Base-by-base conservation (phyloP, 1,284 basidiomycete species). In the Polyporus tsugae region DNA sequence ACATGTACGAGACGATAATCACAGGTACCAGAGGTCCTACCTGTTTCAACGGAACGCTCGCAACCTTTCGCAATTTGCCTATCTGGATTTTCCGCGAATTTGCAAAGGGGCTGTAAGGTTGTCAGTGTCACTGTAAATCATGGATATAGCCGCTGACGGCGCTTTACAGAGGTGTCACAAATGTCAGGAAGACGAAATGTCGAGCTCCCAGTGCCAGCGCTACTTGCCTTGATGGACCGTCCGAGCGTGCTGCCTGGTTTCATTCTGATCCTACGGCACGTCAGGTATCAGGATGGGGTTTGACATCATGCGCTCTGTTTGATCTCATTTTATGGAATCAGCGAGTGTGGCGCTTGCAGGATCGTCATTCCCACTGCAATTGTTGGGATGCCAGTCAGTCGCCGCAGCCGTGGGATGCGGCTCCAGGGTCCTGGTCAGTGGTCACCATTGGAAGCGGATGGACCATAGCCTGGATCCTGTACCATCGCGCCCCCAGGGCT, bases 241-340 rank as follows among this genome's bases (percentile, higher is more conserved):
- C 10, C 25, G 22, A 25, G 46, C 5, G 10, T 22, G 22, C 25
- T 49, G 46, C 33, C 29, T 13, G 25, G 13, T 55, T 17, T 55
- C 46, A 35, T 55, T 35, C 15, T 55, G 52, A 55, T 55, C 52
- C 52, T 55, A 35, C 52, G 33, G 52, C 52, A 55, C 13, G 29
- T 35, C 29, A 33, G 17, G 22, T 35, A 33, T 55, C 52, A 19
- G 29, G 52, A 55, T 19, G 52, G 17, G 49, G 22, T 13, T 9
- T 53, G 19, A 33, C 17, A 55, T 55, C 52, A 33, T 35, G 29
- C 33, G 52, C 52, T 15, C 11, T 55, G 29, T 29, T 35, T 55
- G 52, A 55, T 22, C 33, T 29, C 33, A 6, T 35, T 55, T 22
- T 29, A 29, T 29, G 29, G 29, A 29, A 29, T 6, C 6, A 15